phyloP scores from a whole-genome alignment of 495 filamentous ascomycete genomes.

The Saxispiralis lemnorum region DNA sequence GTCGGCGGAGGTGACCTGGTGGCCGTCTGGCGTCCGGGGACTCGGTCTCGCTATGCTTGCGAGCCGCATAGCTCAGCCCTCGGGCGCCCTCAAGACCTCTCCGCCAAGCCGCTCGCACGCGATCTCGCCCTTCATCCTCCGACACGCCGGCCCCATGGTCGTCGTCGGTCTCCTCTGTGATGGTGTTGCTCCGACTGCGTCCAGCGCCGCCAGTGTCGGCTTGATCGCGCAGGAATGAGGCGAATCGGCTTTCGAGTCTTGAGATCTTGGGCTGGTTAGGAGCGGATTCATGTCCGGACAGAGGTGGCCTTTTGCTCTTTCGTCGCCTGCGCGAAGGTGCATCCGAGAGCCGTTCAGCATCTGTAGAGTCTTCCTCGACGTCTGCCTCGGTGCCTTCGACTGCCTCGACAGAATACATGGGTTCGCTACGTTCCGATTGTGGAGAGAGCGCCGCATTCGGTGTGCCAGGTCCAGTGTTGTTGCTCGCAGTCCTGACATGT shows the following conservation, averaged over 20 bases:
- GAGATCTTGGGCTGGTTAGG: conserved; percentile 41
- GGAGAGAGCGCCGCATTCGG: conserved; percentile 16
- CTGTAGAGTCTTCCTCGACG: conserved; percentile 24
- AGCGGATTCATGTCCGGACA: conserved; percentile 33
- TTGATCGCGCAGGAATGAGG: conserved; percentile 16
- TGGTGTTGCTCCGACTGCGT: conserved; percentile 39
- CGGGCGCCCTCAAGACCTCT: conserved; percentile 37
- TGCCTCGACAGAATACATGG: conserved; percentile 13
- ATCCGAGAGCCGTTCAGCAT: conserved; percentile 5
- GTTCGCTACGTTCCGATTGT: conserved; percentile 16
- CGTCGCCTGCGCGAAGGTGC: conserved; percentile 12
- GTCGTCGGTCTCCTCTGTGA: conserved; percentile 45
- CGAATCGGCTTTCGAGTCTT: conserved; percentile 5
- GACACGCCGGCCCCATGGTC: conserved; percentile 59
- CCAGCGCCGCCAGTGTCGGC: conserved; percentile 19
- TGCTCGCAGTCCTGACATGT: conserved; percentile 22
- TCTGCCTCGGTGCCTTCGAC: conserved; percentile 23
- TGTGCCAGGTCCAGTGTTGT: conserved; percentile 17
- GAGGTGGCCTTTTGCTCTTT: conserved; percentile 19
- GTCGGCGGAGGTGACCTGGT: conserved; percentile 47
- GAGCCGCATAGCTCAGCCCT: conserved; percentile 36
- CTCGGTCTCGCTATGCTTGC: conserved; percentile 23
- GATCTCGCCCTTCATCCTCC: conserved; percentile 74
- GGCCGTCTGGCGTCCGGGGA: conserved; percentile 41
- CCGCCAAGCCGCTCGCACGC: conserved; percentile 42